Conservation (phyloP, 2,329 filamentous ascomycete species). For the Eurotiales sp. region DNA sequence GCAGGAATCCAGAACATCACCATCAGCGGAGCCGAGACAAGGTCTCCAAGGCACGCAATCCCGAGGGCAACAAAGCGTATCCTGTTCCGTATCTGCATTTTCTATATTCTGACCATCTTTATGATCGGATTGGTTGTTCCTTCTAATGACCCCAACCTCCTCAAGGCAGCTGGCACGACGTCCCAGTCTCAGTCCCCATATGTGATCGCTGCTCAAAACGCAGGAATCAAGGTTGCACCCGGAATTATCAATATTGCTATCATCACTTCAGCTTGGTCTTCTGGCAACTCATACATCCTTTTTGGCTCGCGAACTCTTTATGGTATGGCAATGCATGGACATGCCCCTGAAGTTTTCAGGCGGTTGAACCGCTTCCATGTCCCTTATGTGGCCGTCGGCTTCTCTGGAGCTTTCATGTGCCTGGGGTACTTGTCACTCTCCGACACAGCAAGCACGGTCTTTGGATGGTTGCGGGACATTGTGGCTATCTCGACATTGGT, state of each 20-base stretch:
- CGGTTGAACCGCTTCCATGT: not conserved
- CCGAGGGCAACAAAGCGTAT: slow-evolving; percentile 56
- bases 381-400: not conserved
- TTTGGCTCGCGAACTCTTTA: slow-evolving; percentile 66
- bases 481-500: slow-evolving; percentile 66
- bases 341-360: slow-evolving; percentile 17
- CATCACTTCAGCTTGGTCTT: slow-evolving; percentile 74
- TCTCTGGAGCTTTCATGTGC: not conserved
- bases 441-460: slow-evolving; percentile 53
- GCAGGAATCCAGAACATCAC: slow-evolving; percentile 12
- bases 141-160: slow-evolving; percentile 48
- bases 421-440: slow-evolving; percentile 59
- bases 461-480: slow-evolving; percentile 70
- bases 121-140: slow-evolving; percentile 28
- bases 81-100: slow-evolving; percentile 60
- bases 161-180: slow-evolving; percentile 43
- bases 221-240: slow-evolving; percentile 61
- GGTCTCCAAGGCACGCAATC: slow-evolving; percentile 48
- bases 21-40: slow-evolving; percentile 11
- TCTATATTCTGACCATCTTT: slow-evolving; percentile 46
- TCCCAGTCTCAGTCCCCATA: slow-evolving; percentile 48
- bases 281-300: slow-evolving; percentile 74
- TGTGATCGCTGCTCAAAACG: slow-evolving; percentile 44
- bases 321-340: slow-evolving; percentile 60
- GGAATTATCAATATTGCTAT: slow-evolving; percentile 77